Conservation (phyloP, 495 filamentous ascomycete species). For the Margaritispora aquatica region DNA sequence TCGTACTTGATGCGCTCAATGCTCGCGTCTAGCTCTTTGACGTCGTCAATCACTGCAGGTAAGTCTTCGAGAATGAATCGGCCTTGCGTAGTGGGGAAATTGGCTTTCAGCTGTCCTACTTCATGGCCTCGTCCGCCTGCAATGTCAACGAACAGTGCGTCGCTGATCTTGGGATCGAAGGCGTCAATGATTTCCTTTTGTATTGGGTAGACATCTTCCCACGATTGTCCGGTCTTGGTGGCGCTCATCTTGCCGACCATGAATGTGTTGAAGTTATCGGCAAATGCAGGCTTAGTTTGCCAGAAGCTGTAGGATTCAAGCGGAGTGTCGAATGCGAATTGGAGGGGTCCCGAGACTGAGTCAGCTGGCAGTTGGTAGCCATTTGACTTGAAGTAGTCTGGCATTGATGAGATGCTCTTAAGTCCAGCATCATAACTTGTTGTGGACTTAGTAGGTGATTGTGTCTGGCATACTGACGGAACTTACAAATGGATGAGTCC, state of each 20-base stretch:
- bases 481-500: conserved; percentile 8
- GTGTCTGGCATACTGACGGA: background rate
- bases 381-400: conserved; percentile 4
- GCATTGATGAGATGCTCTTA: conserved; percentile 9
- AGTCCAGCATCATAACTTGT: conserved; percentile 4
- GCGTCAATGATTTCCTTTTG: conserved; percentile 7
- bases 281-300: conserved; percentile 15
- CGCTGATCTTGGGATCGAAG: conserved; percentile 20
- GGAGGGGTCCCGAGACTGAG: conserved; percentile 6
- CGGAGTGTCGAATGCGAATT: conserved; percentile 17
- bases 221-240: conserved; percentile 14
- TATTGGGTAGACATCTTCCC: conserved; percentile 9
- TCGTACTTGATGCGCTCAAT: conserved; percentile 35
- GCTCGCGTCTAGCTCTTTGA: conserved; percentile 12
- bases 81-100: conserved; percentile 3
- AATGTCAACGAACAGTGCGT: conserved; percentile 46
- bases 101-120: conserved; percentile 19
- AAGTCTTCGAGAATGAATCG: conserved; percentile 15
- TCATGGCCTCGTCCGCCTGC: conserved; percentile 32
- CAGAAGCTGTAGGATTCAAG: conserved; percentile 18
- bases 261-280: conserved; percentile 21
- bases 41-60: conserved; percentile 15
- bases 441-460: background rate
- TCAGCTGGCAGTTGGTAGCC: conserved; percentile 4
- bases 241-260: conserved; percentile 14